phyloP scores from a whole-genome alignment of 805 yeast genomes.

The Saturnispora serradocipensis region DNA sequence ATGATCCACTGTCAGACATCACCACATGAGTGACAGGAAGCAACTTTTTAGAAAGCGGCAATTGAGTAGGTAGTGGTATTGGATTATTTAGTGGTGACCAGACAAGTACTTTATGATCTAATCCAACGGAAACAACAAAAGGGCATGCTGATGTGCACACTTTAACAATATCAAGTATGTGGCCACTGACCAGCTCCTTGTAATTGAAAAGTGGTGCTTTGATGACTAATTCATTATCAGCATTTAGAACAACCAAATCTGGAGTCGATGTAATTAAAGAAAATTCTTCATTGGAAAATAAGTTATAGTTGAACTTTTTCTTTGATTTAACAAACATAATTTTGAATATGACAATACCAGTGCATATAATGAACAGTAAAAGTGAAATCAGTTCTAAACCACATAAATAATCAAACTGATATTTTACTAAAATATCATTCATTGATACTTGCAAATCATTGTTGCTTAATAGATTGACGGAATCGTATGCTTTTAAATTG shows the following conservation, averaged over 20 bases:
- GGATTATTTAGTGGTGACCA: conserved; percentile 62
- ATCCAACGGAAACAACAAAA: conserved; percentile 59
- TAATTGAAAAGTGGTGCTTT: conserved; percentile 17
- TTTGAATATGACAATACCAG: conserved; percentile 37
- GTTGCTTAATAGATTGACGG: neutral
- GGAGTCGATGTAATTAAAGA: neutral
- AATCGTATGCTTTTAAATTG: neutral
- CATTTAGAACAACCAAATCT: neutral
- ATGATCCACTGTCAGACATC: conserved; percentile 51
- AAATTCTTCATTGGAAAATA: neutral
- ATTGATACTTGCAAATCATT: neutral
- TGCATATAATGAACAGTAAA: conserved; percentile 41
- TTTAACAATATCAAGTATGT: conserved; percentile 52
- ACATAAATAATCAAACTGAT: neutral
- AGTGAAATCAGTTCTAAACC: conserved; percentile 33
- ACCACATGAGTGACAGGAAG: conserved; percentile 57
- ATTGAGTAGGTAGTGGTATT: conserved; percentile 36
- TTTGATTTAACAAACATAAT: conserved; percentile 25
- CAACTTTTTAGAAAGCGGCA: conserved; percentile 34
- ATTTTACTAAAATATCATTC: conserved; percentile 22
- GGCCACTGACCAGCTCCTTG: conserved; percentile 40
- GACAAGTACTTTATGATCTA: conserved; percentile 61
- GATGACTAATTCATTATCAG: neutral
- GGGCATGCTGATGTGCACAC: conserved; percentile 54
- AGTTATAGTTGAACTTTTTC: conserved; percentile 8